A percentile compares a stretch with the other conserved stretches of the same genome.
Evolutionary conservation across 176 grass and related monocot species (phyloP).

Genomic region (Aechmea fasciata): DNA sequence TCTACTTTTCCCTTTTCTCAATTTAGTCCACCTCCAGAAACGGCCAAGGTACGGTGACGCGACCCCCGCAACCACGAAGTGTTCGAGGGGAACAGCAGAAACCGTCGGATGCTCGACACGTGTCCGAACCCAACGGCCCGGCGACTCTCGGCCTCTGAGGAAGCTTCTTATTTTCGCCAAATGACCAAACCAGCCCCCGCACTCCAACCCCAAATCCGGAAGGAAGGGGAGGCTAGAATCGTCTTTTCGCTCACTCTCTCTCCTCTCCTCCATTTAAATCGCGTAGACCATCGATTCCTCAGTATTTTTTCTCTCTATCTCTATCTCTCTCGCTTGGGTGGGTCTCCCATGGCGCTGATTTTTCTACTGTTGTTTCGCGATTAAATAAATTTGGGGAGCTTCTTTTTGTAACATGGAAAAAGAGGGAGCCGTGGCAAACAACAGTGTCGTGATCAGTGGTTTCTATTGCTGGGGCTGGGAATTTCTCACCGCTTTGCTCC

Average conservation of each 20-base stretch:
- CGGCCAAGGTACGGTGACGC: background rate
- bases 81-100: background rate
- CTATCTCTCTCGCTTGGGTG: background rate
- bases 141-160: constrained; percentile 5
- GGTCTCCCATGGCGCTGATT: background rate
- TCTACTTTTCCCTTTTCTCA: background rate
- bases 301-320: background rate
- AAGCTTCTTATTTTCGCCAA: constrained; percentile 48
- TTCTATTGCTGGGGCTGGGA: constrained; percentile 96
- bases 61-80: background rate
- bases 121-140: background rate
- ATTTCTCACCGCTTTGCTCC: constrained; percentile 79
- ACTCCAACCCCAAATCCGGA: background rate
- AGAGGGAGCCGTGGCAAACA: background rate
- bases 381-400: background rate
- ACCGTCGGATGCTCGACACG: background rate
- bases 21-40: background rate
- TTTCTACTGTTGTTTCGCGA: background rate
- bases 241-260: background rate
- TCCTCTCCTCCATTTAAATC: no score
- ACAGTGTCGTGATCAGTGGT: constrained; percentile 31
- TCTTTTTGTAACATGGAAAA: background rate
- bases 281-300: no score
- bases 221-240: background rate
- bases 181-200: background rate